Conservation (phyloP, 306 rosid species). For the Urtica urens region DNA sequence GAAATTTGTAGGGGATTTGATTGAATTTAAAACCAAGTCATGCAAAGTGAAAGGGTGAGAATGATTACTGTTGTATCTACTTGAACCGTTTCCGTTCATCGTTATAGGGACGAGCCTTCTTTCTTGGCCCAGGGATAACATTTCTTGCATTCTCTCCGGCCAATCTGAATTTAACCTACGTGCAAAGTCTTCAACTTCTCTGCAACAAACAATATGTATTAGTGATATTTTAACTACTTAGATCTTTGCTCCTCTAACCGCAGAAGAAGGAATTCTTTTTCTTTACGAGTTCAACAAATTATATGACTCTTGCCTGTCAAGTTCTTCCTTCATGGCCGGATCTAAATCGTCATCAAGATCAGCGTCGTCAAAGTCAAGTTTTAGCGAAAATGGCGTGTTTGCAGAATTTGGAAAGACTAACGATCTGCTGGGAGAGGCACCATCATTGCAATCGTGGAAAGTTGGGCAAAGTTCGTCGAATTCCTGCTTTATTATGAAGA, state of each 20-base stretch:
- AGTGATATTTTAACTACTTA: background rate
- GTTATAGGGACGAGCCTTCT: slow-evolving; percentile 49
- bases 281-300: slow-evolving; percentile 2
- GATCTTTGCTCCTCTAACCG: background rate
- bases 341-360: slow-evolving; percentile 75
- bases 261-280: no score
- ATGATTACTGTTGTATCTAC: slow-evolving; percentile 38
- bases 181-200: slow-evolving; percentile 93
- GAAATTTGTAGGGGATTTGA: background rate
- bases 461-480: slow-evolving; percentile 32
- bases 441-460: slow-evolving; percentile 28
- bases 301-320: slow-evolving; percentile 53
- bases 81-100: slow-evolving; percentile 51
- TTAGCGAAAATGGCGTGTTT: slow-evolving; percentile 24
- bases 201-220: slow-evolving; percentile 5
- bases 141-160: slow-evolving; percentile 88
- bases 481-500: slow-evolving; percentile 30
- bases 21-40: background rate
- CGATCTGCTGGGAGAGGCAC: slow-evolving; percentile 37
- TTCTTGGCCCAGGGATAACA: slow-evolving; percentile 66
- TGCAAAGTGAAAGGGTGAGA: background rate
- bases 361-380: slow-evolving; percentile 46
- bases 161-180: slow-evolving; percentile 81
- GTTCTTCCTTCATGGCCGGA: slow-evolving; percentile 81
- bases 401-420: slow-evolving; percentile 37